These are phyloP conservation scores for Conoideocrella luteorostrata DNA, from an alignment of 2,329 filamentous ascomycete genomes.

Conservation along the genomic window DNA sequence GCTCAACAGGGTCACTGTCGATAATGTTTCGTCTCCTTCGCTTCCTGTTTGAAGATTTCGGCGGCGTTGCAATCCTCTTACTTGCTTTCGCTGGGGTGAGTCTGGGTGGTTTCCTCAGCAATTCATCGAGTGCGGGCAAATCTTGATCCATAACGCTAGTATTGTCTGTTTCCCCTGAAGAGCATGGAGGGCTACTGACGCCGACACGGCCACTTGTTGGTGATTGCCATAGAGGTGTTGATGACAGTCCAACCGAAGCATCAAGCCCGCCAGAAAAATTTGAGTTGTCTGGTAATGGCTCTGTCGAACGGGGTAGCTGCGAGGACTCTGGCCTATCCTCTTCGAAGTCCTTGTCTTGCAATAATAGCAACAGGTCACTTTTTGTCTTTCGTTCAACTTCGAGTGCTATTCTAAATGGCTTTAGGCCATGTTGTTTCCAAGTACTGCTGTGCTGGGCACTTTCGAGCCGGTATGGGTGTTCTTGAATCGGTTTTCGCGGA, in stretches of 20 bases:
- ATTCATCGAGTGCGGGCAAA: constrained; percentile 30
- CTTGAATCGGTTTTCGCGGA: constrained; percentile 54
- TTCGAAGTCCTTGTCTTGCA: constrained; percentile 49
- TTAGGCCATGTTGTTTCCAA: constrained; percentile 49
- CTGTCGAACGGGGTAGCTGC: constrained; percentile 28
- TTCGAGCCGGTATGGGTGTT: constrained; percentile 53
- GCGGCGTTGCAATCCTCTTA: constrained; percentile 19
- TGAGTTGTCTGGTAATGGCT: constrained; percentile 18
- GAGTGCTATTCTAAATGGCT: constrained; percentile 40
- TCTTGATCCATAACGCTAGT: constrained; percentile 32
- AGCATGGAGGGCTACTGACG: constrained; percentile 28
- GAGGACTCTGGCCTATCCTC: constrained; percentile 42
- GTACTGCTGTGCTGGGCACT: constrained; percentile 46
- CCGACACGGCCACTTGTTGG: constrained; percentile 17
- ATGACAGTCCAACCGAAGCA: constrained; percentile 18
- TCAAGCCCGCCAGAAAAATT: constrained; percentile 14
- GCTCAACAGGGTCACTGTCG: constrained; percentile 25
- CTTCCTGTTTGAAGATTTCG: constrained; percentile 23
- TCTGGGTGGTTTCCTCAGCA: constrained; percentile 18
- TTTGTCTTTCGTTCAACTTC: constrained; percentile 21
- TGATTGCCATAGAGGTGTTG: constrained; percentile 24
- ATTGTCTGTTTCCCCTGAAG: constrained; percentile 27
- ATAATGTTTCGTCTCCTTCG: constrained; percentile 23
- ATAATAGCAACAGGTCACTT: constrained; percentile 43
- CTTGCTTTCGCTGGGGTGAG: constrained; percentile 9